Evolutionary conservation across 768 basidiomycete genomes (phyloP), one percentile per base, ranked within the genome.

Genomic region (Hygrophorus pudorinus): DNA sequence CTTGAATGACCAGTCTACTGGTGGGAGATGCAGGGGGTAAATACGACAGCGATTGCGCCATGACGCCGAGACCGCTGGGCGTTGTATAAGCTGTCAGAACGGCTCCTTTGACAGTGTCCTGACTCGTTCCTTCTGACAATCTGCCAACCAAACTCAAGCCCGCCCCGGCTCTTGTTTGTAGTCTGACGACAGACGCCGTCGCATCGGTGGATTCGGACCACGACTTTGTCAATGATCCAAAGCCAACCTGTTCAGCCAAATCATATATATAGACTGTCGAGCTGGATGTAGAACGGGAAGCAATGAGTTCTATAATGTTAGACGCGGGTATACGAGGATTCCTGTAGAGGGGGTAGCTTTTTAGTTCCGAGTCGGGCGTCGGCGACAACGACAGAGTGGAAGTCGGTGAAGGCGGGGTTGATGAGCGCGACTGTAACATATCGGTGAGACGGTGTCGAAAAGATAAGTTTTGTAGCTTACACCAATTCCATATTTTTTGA

Each of bases 121-220:
- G 72, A 59, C 83, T 86, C 12, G 87, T 78, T 30, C 85, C 82
- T 55, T 86, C 81, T 5, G 83, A 86, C 40, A 91, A 65, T 41
- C 88, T 68, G 29, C 92, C 86, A 44, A 86, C 73, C 51, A 93
- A 68, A 54, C 75, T 74, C 46, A 90, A 62, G 7, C 91, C 91
- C 13, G 91, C 89, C 38, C 91, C 91, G 4, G 81, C 72, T 47
- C 91, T 71, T 17, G 86, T 89, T 65, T 94, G 89, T 50, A 89
- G 67, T 41, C 76, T 65, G 34, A 85, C 70, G 4, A 85, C 76
- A 13, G 75, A 66, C 0, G 78, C 73, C 1, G 74, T 65, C 13
- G 63, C 58, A 28, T 59, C 50, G 30, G 56, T 57, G 3, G 68
- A 55, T 13, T 69, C 59, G 2, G 74, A 63, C 81, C 81, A 85